Percentiles rank a stretch among this genome's conserved stretches.
Evolutionary conservation across 176 grass and related monocot species (phyloP).

Genomic region (Zoysia japonica): DNA sequence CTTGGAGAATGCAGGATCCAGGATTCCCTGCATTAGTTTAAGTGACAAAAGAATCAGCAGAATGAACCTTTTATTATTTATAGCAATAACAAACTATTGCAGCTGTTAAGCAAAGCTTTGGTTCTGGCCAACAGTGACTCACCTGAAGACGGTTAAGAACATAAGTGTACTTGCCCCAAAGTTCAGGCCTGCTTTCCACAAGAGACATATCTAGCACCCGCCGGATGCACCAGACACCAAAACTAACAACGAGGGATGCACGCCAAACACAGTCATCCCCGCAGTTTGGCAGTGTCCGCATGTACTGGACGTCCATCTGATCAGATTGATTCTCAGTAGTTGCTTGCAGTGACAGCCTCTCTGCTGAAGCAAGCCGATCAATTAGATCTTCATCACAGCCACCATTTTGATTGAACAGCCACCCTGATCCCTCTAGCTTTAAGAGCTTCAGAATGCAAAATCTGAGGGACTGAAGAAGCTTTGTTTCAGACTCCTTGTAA

Average conservation of each 20-base stretch:
- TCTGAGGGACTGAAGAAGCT: conserved; percentile 78
- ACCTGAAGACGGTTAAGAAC: conserved; percentile 99
- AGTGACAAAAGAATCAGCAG: conserved; percentile 22
- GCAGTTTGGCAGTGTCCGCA: conserved; percentile 57
- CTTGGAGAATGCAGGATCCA: conserved; percentile 84
- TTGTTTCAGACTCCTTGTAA: conserved; percentile 68
- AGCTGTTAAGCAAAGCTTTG: background rate
- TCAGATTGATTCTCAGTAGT: conserved; percentile 45
- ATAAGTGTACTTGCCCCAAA: conserved; percentile 99
- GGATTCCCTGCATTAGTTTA: conserved; percentile 65
- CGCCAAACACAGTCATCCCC: conserved; percentile 88
- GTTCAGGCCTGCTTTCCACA: conserved; percentile 93
- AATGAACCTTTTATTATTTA: background rate
- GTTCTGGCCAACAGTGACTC: conserved; percentile 17
- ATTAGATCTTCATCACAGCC: conserved; percentile 90
- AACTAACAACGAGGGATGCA: conserved; percentile 68
- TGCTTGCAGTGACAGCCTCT: conserved; percentile 56
- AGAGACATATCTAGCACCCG: conserved; percentile 77
- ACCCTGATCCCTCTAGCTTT: conserved; percentile 81
- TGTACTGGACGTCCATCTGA: conserved; percentile 37
- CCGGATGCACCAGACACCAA: conserved; percentile 90
- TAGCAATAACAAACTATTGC: background rate
- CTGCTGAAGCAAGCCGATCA: conserved; percentile 59
- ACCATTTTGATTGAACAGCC: conserved; percentile 81
- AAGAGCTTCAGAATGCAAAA: conserved; percentile 72